These are phyloP conservation scores for Paraconiothyrium sp. DNA, from an alignment of 2,329 filamentous ascomycete species.

Conservation along the genomic window DNA sequence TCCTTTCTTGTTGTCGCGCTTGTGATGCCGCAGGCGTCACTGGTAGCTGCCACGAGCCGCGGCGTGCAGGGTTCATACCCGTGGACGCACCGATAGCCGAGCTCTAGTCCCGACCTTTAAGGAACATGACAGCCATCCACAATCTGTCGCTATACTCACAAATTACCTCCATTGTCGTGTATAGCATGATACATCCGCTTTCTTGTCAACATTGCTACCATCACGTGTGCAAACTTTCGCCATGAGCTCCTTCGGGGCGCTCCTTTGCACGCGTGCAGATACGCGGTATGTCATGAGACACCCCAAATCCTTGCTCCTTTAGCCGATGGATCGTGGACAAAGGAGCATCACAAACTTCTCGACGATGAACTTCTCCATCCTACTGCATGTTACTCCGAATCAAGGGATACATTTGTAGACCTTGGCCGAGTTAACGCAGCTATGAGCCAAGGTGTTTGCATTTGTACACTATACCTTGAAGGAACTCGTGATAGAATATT, in stretches of 20 bases:
- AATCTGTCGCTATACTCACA: no score
- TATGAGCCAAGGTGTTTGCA: not conserved
- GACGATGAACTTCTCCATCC: not conserved
- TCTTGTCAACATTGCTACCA: not conserved
- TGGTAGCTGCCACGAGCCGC: no score
- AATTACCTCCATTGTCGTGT: not conserved
- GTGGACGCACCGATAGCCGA: no score
- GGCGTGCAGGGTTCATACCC: no score
- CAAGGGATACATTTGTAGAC: not conserved
- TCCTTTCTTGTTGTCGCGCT: no score
- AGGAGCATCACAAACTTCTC: not conserved
- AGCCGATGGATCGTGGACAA: not conserved
- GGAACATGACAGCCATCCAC: no score
- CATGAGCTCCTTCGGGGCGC: constrained; percentile 4
- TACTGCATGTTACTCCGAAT: not conserved
- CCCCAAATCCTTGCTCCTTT: not conserved
- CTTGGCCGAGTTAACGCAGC: not conserved
- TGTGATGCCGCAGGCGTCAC: no score
- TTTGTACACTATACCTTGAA: not conserved
- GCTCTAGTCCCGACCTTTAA: no score
- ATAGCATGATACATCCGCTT: not conserved
- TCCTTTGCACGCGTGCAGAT: constrained; percentile 18
- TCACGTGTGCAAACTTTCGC: not conserved
- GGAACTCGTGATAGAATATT: not conserved
- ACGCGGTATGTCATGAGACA: constrained; percentile 14